A percentile compares a stretch with the other conserved stretches of the same genome.
These are phyloP conservation scores for Solanum peruvianum DNA, from an alignment of 257 asterid genomes.

Conservation along the genomic window DNA sequence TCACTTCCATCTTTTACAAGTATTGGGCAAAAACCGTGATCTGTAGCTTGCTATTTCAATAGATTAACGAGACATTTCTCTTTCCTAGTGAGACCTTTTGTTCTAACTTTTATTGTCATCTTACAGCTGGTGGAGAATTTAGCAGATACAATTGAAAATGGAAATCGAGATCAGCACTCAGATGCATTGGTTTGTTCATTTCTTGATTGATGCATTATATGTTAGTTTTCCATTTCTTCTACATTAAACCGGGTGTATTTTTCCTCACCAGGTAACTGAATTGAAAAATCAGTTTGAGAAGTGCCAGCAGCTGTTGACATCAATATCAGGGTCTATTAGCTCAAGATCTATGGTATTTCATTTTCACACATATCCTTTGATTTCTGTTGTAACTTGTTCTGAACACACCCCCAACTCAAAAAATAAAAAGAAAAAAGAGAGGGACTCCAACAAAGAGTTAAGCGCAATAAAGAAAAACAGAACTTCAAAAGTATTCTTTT, in stretches of 20 bases:
- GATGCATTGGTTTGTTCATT: slow-evolving; percentile 63
- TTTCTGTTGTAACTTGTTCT: background rate
- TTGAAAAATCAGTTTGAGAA: slow-evolving; percentile 81
- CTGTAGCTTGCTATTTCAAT: background rate
- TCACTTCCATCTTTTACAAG: slow-evolving; percentile 67
- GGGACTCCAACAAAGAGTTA: background rate
- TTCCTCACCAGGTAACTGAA: slow-evolving; percentile 50
- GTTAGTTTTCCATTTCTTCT: background rate
- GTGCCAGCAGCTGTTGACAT: slow-evolving; percentile 88
- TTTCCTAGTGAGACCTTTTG: background rate
- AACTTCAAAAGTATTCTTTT: background rate
- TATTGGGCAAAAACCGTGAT: background rate
- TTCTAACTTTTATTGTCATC: background rate
- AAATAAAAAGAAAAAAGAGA: too few species aligned
- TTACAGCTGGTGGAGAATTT: slow-evolving; percentile 83
- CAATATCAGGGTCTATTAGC: slow-evolving; percentile 63
- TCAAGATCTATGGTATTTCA: slow-evolving; percentile 60
- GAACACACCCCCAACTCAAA: too few species aligned
- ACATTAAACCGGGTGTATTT: background rate
- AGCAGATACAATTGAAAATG: slow-evolving; percentile 66
- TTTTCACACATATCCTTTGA: background rate
- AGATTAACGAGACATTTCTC: background rate
- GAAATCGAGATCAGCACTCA: slow-evolving; percentile 86
- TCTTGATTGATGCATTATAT: background rate
- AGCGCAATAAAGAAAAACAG: background rate